phyloP scores from a whole-genome alignment of 768 basidiomycete genomes.

The Rhodotorula sphaerocarpa region DNA sequence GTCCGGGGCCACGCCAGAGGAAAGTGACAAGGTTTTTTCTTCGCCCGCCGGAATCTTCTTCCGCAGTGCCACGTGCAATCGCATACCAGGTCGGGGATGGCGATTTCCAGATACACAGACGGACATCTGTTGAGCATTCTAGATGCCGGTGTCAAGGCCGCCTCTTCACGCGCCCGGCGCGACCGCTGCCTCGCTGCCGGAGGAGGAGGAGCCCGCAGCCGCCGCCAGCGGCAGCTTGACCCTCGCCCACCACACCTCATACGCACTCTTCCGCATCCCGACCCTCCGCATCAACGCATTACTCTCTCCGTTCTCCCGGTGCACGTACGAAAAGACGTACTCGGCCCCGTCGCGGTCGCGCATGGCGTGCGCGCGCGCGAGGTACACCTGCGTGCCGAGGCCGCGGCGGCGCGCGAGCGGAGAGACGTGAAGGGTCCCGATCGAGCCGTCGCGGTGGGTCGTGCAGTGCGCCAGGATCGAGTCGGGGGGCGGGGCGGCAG shows the following conservation, averaged over 20 bases:
- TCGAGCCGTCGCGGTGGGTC: conserved; percentile 28
- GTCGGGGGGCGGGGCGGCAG: background rate
- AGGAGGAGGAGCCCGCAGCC: no score
- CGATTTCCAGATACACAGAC: no score
- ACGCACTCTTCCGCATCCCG: conserved; percentile 81
- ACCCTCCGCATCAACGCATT: conserved; percentile 81
- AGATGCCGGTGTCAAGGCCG: no score
- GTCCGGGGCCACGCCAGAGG: no score
- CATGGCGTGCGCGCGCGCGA: background rate
- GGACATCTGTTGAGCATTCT: no score
- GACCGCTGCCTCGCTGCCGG: no score
- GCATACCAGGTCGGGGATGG: no score
- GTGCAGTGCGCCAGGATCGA: conserved; percentile 14
- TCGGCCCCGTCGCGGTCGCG: background rate
- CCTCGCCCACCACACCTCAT: conserved; percentile 50
- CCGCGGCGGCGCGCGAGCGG: background rate
- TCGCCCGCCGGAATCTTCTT: no score
- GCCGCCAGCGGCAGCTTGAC: conserved; percentile 5
- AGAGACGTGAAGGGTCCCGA: conserved; percentile 18
- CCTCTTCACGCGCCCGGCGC: no score
- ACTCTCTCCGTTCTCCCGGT: conserved; percentile 60
- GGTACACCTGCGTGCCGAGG: conserved; percentile 1
- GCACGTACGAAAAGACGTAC: conserved; percentile 16
- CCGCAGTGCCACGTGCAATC: no score
- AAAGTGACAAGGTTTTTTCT: no score